Conservation (phyloP, 2,329 filamentous ascomycete genomes). For the Apiospora arundinis region DNA sequence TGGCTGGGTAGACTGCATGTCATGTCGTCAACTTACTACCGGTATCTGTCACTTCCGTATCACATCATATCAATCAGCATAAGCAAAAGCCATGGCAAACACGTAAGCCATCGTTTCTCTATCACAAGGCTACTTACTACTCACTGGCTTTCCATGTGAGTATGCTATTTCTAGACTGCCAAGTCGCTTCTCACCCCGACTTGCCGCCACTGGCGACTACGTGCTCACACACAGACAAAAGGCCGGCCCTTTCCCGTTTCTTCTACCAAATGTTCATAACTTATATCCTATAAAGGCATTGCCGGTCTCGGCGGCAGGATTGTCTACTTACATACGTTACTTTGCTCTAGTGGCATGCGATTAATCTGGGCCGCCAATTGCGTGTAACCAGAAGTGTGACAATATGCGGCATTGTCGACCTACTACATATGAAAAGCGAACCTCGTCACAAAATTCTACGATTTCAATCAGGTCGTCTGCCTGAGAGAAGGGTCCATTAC, state of each 20-base stretch:
- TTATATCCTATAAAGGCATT: not conserved
- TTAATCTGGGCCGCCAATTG: not conserved
- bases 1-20: not conserved
- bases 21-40: not conserved
- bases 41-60: conserved; percentile 1
- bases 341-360: not conserved
- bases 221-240: not conserved
- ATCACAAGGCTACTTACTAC: not conserved
- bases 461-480: not conserved
- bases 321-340: not conserved
- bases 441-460: not conserved
- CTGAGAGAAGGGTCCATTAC: not conserved
- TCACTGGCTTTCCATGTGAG: not conserved
- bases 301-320: not conserved
- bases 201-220: not conserved
- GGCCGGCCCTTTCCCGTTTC: not conserved
- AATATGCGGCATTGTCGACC: not conserved
- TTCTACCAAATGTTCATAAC: not conserved
- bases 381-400: not conserved
- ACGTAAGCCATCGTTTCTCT: no score
- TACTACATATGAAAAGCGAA: not conserved
- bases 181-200: not conserved
- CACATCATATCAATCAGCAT: not conserved
- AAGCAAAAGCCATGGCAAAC: not conserved
- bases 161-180: conserved; percentile 3